phyloP scores from a whole-genome alignment of 495 filamentous ascomycete species.

The Filosporella fistucella region DNA sequence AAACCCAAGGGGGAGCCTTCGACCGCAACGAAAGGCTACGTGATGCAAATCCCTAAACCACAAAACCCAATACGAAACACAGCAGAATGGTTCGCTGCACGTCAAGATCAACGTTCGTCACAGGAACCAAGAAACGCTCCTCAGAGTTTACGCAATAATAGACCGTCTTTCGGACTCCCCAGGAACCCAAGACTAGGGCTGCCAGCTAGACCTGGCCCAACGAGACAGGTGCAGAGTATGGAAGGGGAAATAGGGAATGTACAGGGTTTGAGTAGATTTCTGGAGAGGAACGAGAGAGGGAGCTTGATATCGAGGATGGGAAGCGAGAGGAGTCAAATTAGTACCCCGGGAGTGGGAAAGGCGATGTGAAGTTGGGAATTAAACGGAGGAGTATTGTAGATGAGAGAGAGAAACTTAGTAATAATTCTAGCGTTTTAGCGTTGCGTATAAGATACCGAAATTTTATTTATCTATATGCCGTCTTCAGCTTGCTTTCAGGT shows the following conservation, averaged over 20 bases:
- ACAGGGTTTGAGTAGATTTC: not conserved
- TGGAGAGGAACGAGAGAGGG: not conserved
- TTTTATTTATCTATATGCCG: too few relatives aligned
- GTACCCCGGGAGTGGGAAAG: not conserved
- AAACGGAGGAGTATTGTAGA: too few relatives aligned
- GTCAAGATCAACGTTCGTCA: not conserved
- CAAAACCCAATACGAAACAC: conserved; percentile 11
- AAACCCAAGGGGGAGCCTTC: not conserved
- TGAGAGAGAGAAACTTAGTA: too few relatives aligned
- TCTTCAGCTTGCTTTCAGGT: too few relatives aligned
- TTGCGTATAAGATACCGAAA: too few relatives aligned
- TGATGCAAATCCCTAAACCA: conserved; percentile 14
- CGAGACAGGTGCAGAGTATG: not conserved
- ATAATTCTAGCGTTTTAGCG: too few relatives aligned
- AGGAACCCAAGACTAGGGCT: not conserved
- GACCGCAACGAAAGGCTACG: not conserved
- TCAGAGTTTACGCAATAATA: not conserved
- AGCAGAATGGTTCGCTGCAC: conserved; percentile 20
- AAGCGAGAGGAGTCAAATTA: not conserved
- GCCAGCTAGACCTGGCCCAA: not conserved
- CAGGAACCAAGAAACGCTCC: not conserved
- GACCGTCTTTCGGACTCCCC: not conserved
- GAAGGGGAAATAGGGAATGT: not conserved
- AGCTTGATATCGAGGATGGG: not conserved
- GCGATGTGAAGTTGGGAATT: conserved; percentile 20